Percentiles rank a stretch among this genome's conserved stretches.
These are phyloP conservation scores for Polygonum maritimum DNA, from an alignment of 148 eudicot genomes.

Conservation along the genomic window DNA sequence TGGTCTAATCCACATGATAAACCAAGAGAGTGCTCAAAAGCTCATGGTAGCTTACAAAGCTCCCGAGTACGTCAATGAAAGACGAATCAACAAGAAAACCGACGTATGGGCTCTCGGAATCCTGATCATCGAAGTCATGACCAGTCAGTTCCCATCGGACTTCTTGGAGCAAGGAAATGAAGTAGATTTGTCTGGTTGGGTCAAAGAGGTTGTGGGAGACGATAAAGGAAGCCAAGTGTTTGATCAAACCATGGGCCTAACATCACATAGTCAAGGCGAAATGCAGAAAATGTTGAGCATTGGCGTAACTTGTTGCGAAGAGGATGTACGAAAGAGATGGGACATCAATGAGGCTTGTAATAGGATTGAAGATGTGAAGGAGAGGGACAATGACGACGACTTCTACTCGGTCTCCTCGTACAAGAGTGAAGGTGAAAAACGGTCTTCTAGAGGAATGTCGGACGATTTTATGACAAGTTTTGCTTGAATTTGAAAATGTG, in stretches of 20 bases:
- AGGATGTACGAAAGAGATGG: constrained; percentile 46
- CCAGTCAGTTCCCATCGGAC: constrained; percentile 52
- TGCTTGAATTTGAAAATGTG: not conserved
- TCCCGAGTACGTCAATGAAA: constrained; percentile 48
- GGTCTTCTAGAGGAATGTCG: constrained; percentile 37
- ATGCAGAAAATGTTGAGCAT: constrained; percentile 56
- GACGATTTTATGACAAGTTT: constrained; percentile 31
- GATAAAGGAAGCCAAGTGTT: constrained; percentile 18
- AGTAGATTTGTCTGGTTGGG: constrained; percentile 38
- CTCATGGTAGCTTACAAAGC: constrained; percentile 75
- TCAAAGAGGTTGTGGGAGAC: constrained; percentile 18
- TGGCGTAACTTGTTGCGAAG: constrained; percentile 54
- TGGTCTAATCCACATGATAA: constrained; percentile 54
- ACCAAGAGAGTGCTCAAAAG: constrained; percentile 59
- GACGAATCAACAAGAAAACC: constrained; percentile 57
- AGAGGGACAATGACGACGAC: constrained; percentile 47
- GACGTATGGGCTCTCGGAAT: constrained; percentile 78
- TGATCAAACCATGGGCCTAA: constrained; percentile 46
- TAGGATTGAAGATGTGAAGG: constrained; percentile 51
- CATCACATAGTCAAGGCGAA: constrained; percentile 34
- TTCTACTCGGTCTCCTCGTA: constrained; percentile 31
- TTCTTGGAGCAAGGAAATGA: constrained; percentile 42
- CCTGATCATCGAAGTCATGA: constrained; percentile 57
- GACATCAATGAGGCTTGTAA: constrained; percentile 63
- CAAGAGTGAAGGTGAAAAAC: constrained; percentile 25